Conservation (phyloP, 2,329 filamentous ascomycete genomes). For the Calonectria leucothoes region DNA sequence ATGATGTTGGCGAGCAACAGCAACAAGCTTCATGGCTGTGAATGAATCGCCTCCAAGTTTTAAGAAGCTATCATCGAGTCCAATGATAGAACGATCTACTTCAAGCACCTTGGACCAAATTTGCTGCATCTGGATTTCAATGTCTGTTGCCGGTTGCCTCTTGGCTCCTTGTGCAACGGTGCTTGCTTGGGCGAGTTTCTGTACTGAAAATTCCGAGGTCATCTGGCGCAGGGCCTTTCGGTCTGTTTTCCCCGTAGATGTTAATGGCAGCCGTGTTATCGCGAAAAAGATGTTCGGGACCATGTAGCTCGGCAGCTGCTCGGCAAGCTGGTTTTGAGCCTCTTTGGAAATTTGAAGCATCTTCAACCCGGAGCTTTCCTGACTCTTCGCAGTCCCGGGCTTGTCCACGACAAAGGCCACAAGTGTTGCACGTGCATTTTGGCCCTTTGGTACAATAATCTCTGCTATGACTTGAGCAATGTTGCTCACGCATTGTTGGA, state of each 20-base stretch:
- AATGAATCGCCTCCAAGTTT: conserved; percentile 62
- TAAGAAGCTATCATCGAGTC: conserved; percentile 60
- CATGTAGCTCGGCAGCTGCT: conserved; percentile 33
- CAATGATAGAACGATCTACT: conserved; percentile 47
- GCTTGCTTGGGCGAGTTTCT: conserved; percentile 52
- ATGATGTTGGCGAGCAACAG: conserved; percentile 7
- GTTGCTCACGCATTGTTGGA: not conserved
- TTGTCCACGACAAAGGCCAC: not conserved
- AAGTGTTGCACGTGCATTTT: not conserved
- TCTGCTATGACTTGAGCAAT: not conserved
- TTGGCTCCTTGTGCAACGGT: not conserved
- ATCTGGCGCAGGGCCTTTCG: conserved; percentile 21
- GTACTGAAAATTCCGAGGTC: conserved; percentile 10
- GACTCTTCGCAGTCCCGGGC: not conserved
- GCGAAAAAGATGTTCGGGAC: conserved; percentile 29
- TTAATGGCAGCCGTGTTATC: conserved; percentile 22
- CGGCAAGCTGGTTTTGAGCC: not conserved
- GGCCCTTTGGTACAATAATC: not conserved
- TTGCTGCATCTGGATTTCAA: conserved; percentile 40
- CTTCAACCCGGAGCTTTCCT: not conserved
- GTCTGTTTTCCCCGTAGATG: conserved; percentile 27
- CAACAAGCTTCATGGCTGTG: conserved; percentile 59
- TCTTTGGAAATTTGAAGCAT: not conserved
- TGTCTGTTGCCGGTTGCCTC: conserved; percentile 13
- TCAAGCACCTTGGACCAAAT: conserved; percentile 53